A percentile compares a stretch with the other conserved stretches of the same genome.
Evolutionary conservation across 768 basidiomycete genomes (phyloP).

Genomic region (Termitomyces titanicus): DNA sequence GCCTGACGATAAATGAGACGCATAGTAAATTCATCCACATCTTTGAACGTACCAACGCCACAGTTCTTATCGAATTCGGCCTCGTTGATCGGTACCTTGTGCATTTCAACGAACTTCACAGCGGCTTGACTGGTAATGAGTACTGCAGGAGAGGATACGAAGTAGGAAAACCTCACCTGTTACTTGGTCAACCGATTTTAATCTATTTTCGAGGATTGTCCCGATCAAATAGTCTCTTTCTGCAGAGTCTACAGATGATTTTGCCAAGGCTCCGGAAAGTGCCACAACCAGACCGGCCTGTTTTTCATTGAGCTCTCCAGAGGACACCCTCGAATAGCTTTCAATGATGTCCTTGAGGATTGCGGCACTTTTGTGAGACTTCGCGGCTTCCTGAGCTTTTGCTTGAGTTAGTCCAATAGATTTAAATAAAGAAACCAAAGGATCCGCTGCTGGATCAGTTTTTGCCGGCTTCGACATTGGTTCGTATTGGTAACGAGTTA

Average conservation of each 20-base stretch:
- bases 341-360: conserved; percentile 70
- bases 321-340: conserved; percentile 39
- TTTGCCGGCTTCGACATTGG: conserved; percentile 27
- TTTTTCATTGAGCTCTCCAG: conserved; percentile 69
- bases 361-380: conserved; percentile 72
- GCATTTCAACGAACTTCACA: conserved; percentile 65
- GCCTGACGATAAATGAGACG: conserved; percentile 42
- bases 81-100: conserved; percentile 59
- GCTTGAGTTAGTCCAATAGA: conserved; percentile 71
- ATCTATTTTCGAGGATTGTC: conserved; percentile 66
- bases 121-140: conserved; percentile 46
- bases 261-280: conserved; percentile 59
- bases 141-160: not conserved
- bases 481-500: not conserved
- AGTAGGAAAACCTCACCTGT: conserved; percentile 50
- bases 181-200: conserved; percentile 85
- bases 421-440: conserved; percentile 55
- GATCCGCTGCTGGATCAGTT: conserved; percentile 23
- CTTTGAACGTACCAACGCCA: conserved; percentile 74
- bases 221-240: conserved; percentile 60
- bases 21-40: not conserved
- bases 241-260: conserved; percentile 46
- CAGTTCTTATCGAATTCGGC: conserved; percentile 72
- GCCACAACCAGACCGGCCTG: conserved; percentile 67
- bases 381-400: conserved; percentile 80